A percentile compares a stretch with the other conserved stretches of the same genome.
These are phyloP conservation scores for Catharanthus roseus DNA, from an alignment of 257 asterid genomes.

Conservation along the genomic window DNA sequence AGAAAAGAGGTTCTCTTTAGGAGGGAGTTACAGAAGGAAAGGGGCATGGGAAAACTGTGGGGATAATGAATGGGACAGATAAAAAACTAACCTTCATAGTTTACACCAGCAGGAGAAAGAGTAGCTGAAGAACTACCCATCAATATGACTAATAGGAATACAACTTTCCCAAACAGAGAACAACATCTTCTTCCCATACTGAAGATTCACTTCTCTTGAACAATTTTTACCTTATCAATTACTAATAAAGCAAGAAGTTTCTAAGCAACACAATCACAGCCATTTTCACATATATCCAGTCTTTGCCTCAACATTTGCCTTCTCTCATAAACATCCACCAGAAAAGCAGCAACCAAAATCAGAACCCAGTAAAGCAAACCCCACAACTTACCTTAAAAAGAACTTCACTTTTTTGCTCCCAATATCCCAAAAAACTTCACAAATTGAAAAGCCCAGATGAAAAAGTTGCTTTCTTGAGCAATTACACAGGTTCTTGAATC, in stretches of 20 bases:
- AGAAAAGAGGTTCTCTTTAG: neutral
- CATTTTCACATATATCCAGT: conserved; percentile 15
- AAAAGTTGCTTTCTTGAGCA: conserved; percentile 33
- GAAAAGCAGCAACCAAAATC: conserved; percentile 27
- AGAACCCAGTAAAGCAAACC: conserved; percentile 29
- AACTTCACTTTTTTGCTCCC: conserved; percentile 22
- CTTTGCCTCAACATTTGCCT: conserved; percentile 27
- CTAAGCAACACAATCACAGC: conserved; percentile 21
- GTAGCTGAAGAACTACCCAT: conserved; percentile 57
- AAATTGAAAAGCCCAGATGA: conserved; percentile 29
- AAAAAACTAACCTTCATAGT: conserved; percentile 77
- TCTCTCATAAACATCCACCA: conserved; percentile 25
- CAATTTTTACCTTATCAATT: conserved; percentile 33
- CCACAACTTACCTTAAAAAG: conserved; percentile 22
- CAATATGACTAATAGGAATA: conserved; percentile 42
- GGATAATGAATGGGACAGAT: neutral
- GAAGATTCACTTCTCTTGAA: conserved; percentile 19
- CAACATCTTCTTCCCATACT: conserved; percentile 52
- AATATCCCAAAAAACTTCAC: conserved; percentile 18
- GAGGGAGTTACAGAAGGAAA: neutral
- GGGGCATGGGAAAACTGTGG: neutral
- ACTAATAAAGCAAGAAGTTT: conserved; percentile 23
- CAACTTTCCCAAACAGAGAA: conserved; percentile 34
- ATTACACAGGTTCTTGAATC: conserved; percentile 9
- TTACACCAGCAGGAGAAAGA: conserved; percentile 93